These are phyloP conservation scores for Powellomyces hirtus DNA, from an alignment of 192 early-diverging fungal species.

Conservation along the genomic window DNA sequence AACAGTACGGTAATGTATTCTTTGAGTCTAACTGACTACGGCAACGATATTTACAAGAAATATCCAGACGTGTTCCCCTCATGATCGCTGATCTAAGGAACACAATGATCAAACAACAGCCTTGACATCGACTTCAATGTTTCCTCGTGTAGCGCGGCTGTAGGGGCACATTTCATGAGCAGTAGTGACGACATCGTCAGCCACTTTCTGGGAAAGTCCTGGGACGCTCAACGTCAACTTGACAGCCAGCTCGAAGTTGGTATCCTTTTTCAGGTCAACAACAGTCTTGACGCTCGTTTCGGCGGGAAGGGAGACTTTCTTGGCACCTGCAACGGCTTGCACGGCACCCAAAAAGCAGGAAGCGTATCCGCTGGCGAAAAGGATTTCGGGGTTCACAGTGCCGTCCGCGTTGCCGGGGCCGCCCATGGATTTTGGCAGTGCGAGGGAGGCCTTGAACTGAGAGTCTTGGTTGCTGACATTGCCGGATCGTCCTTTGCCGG, in stretches of 20 bases:
- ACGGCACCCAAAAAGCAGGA: slow-evolving; percentile 46
- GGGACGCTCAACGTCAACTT: slow-evolving; percentile 19
- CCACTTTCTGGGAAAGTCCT: slow-evolving; percentile 32
- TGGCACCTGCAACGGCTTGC: slow-evolving; percentile 27
- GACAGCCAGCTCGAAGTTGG: slow-evolving; percentile 31
- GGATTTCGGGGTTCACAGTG: slow-evolving; percentile 24
- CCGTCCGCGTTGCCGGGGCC: slow-evolving; percentile 1
- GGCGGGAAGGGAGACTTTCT: slow-evolving; percentile 30
- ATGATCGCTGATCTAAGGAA: no score
- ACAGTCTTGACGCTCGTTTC: slow-evolving; percentile 29
- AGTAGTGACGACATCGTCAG: slow-evolving; percentile 24
- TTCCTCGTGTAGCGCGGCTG: slow-evolving; percentile 33
- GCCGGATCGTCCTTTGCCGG: slow-evolving; percentile 6
- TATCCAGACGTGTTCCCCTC: no score
- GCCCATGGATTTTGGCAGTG: slow-evolving; percentile 6
- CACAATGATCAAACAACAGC: no score
- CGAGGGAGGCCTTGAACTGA: neutral
- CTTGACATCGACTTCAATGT: slow-evolving; percentile 8
- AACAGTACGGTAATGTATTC: no score
- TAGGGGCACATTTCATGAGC: slow-evolving; percentile 46
- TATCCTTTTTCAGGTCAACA: slow-evolving; percentile 16
- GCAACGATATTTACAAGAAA: no score
- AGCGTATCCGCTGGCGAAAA: slow-evolving; percentile 38
- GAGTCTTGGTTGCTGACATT: neutral
- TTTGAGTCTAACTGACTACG: no score